Conservation (phyloP, 352 stramenopile genomes). For the Globisporangium megalacanthum region DNA sequence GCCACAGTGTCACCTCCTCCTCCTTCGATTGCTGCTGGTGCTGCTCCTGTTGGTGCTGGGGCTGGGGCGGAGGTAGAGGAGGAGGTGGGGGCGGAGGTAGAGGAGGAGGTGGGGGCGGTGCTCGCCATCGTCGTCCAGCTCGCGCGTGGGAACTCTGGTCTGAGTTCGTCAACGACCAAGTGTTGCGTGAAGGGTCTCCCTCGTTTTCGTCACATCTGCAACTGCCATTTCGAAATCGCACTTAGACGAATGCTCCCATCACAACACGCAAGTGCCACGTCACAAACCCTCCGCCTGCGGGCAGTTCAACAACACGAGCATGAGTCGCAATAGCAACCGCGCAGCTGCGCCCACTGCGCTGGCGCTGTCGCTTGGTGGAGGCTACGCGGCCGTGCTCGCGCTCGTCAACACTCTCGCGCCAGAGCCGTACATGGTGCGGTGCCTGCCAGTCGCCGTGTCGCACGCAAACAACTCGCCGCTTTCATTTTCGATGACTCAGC, state of each 20-base stretch:
- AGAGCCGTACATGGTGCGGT: constrained; percentile 64
- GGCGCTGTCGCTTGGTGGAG: constrained; percentile 12
- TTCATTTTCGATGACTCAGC: no score
- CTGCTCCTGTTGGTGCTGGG: constrained; percentile 8
- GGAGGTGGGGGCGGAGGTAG: not conserved
- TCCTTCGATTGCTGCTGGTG: not conserved
- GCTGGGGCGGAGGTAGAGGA: not conserved
- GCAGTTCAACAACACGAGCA: not conserved
- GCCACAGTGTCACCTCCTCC: no score
- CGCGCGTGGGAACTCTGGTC: no score
- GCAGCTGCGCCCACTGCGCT: not conserved
- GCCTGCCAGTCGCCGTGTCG: not conserved
- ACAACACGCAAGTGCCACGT: no score
- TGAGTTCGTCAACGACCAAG: no score
- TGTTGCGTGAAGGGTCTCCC: no score
- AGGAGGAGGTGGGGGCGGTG: not conserved
- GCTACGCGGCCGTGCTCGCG: constrained; percentile 24
- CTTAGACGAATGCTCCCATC: no score
- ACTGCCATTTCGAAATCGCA: no score
- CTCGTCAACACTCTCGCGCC: constrained; percentile 33
- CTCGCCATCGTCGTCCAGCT: no score
- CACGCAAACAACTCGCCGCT: not conserved
- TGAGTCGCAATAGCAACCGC: not conserved
- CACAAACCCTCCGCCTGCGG: no score
- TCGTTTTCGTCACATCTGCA: no score